phyloP scores from a whole-genome alignment of 306 rosid genomes.

The Luffa aegyptiaca region DNA sequence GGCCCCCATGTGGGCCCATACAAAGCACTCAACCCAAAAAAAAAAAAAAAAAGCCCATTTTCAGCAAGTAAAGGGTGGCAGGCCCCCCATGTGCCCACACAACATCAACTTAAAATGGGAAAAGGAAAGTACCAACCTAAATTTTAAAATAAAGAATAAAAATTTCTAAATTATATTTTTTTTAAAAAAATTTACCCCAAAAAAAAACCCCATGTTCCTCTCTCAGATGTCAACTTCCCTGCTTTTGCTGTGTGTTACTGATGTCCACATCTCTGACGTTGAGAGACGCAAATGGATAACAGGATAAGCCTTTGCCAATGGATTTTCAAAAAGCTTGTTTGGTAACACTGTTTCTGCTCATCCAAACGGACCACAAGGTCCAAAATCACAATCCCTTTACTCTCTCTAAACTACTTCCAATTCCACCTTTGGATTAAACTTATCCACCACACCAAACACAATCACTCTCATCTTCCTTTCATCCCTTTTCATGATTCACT shows the following conservation, averaged over 20 bases:
- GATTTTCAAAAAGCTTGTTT: constrained; percentile 18
- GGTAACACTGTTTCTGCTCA: constrained; percentile 24
- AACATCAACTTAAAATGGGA: constrained; percentile 32
- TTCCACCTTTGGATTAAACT: not conserved
- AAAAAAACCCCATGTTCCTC: constrained; percentile 16
- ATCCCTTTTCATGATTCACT: not conserved
- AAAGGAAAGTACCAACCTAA: constrained; percentile 12
- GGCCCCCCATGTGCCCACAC: constrained; percentile 48
- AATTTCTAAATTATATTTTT: not conserved
- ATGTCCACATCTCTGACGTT: constrained; percentile 39
- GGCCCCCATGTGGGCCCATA: constrained; percentile 50
- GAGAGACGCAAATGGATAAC: constrained; percentile 35
- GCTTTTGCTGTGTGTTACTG: constrained; percentile 19
- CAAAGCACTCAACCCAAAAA: constrained; percentile 17
- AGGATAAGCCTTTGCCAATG: constrained; percentile 44
- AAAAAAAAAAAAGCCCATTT: constrained; percentile 29
- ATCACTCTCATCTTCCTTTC: not conserved
- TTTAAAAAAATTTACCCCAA: not conserved
- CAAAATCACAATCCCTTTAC: not conserved
- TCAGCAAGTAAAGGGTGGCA: constrained; percentile 35
- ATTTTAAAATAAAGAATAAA: not conserved
- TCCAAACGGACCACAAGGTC: constrained; percentile 30
- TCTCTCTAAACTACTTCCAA: too few relatives aligned
- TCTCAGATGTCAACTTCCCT: constrained; percentile 34
- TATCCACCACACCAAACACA: not conserved